phyloP scores from a whole-genome alignment of 495 filamentous ascomycete species.

The Hyaloscypha hepaticicola region DNA sequence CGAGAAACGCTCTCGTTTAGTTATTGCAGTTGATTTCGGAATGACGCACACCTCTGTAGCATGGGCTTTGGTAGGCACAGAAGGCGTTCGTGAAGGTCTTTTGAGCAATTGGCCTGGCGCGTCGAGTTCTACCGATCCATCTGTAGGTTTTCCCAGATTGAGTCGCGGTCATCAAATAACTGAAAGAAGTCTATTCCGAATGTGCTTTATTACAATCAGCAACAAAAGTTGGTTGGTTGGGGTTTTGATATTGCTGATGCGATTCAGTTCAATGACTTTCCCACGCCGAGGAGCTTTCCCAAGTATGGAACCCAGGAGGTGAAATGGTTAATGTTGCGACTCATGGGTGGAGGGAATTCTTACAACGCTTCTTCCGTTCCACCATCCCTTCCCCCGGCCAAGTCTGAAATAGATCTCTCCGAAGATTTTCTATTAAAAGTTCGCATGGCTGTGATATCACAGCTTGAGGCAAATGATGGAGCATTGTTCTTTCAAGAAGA shows the following conservation, averaged over 20 bases:
- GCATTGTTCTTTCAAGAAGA: slow-evolving; percentile 70
- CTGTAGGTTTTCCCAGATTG: no score
- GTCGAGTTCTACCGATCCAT: no score
- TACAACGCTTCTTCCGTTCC: slow-evolving; percentile 72
- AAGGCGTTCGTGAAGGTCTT: no score
- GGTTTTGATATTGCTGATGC: slow-evolving; percentile 69
- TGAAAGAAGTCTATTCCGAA: no score
- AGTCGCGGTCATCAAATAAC: no score
- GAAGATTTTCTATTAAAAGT: slow-evolving; percentile 71
- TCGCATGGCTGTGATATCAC: slow-evolving; percentile 64
- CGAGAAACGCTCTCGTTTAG: no score
- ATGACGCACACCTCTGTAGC: no score
- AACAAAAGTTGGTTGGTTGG: slow-evolving; percentile 71
- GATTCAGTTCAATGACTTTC: no score
- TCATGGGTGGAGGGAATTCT: slow-evolving; percentile 69
- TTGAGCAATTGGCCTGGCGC: no score
- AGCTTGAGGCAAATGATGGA: slow-evolving; percentile 65
- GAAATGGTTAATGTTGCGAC: slow-evolving; percentile 72
- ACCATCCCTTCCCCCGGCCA: slow-evolving; percentile 65
- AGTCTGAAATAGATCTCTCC: slow-evolving; percentile 69
- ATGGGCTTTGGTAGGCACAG: no score
- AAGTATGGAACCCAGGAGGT: slow-evolving; percentile 71
- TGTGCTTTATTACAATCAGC: slow-evolving; percentile 68
- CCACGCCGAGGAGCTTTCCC: slow-evolving; percentile 67
- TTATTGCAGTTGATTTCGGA: no score